Percentiles rank a stretch among this genome's conserved stretches.
phyloP scores from a whole-genome alignment of 2,329 filamentous ascomycete species.

The Bipolaris sorokiniana region DNA sequence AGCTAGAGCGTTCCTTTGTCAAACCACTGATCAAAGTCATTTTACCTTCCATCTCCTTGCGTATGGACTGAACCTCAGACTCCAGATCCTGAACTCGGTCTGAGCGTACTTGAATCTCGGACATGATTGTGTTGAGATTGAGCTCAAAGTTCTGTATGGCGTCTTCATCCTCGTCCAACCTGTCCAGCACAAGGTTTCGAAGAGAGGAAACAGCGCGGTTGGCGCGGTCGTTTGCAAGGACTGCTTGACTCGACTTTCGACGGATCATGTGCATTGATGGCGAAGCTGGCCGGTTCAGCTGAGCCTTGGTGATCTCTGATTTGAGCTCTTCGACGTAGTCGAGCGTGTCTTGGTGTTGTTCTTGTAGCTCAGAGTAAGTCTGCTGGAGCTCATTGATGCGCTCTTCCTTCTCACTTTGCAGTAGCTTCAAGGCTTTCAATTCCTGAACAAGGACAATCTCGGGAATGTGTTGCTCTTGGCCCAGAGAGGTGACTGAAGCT shows the following conservation, averaged over 20 bases:
- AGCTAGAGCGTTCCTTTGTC: slow-evolving; percentile 88
- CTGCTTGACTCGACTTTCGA: slow-evolving; percentile 88
- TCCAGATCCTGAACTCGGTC: slow-evolving; percentile 92
- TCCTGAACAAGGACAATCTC: slow-evolving; percentile 57
- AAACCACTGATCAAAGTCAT: slow-evolving; percentile 94
- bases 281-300: slow-evolving; percentile 65
- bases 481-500: slow-evolving; percentile 28
- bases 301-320: slow-evolving; percentile 81
- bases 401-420: slow-evolving; percentile 78
- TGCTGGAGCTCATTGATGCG: slow-evolving; percentile 74
- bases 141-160: slow-evolving; percentile 90
- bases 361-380: slow-evolving; percentile 83
- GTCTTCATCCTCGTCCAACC: slow-evolving; percentile 81
- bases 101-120: slow-evolving; percentile 84
- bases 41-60: slow-evolving; percentile 97
- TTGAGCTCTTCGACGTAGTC: slow-evolving; percentile 91
- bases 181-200: slow-evolving; percentile 84
- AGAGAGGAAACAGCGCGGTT: slow-evolving; percentile 90
- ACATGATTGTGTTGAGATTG: slow-evolving; percentile 89
- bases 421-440: slow-evolving; percentile 70
- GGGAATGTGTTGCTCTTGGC: slow-evolving; percentile 19
- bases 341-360: slow-evolving; percentile 79
- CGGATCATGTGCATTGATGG: slow-evolving; percentile 80
- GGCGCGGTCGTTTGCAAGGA: slow-evolving; percentile 86
- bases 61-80: slow-evolving; percentile 78